Evolutionary conservation across 2,329 filamentous ascomycete species (phyloP), one percentile per base, ranked within the genome.

Genomic region (Colletotrichum siamense): DNA sequence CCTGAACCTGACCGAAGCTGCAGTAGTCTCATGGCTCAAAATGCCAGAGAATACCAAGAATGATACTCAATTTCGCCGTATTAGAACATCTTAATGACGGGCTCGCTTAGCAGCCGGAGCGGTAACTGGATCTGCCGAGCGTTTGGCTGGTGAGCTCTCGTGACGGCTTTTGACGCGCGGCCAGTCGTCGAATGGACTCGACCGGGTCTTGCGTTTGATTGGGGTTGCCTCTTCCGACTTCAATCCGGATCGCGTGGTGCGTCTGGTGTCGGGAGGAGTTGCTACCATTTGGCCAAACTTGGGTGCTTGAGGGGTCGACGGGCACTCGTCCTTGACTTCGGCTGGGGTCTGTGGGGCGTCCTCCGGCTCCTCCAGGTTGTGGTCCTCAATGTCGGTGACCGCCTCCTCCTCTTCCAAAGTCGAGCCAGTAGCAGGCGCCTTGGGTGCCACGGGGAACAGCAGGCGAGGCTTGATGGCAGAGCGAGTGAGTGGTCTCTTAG

Each of bases 391-490:
- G 80, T 93, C 89, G 44, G 91, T 91, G 74, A 85, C 83, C 8
- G 90, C 90, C 81, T 94, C 92, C 69, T 92, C 91, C 69, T 92
- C 89, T 67, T 92, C 89, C 3, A 87, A 83, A 7, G 82, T 81
- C 62, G 67, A 71, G 26, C 62, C 67, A 3, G 81, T 69, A 24
- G 67, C 66, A 22, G 71, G 30, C 5, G 65, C 62, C 63, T 73
- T 81, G 62, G 82, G 81, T 32, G 86, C 82, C 55, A 86, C 84
- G 6, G 92, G 91, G 85, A 95, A 96, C 9, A 96, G 89, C 10
- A 95, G 89, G 39, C 93, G 92, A 16, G 94, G 94, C 84, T 94
- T 93, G 82, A 96, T 89, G 2, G 90, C 88, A n/a, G 93, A 92
- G 74, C 94, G 92, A 28, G 93, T 94, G 69, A 94, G 84, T 26